A percentile compares a stretch with the other conserved stretches of the same genome.
Conservation (phyloP, 2,329 filamentous ascomycete genomes). For the Rhynchosporium agropyri region DNA sequence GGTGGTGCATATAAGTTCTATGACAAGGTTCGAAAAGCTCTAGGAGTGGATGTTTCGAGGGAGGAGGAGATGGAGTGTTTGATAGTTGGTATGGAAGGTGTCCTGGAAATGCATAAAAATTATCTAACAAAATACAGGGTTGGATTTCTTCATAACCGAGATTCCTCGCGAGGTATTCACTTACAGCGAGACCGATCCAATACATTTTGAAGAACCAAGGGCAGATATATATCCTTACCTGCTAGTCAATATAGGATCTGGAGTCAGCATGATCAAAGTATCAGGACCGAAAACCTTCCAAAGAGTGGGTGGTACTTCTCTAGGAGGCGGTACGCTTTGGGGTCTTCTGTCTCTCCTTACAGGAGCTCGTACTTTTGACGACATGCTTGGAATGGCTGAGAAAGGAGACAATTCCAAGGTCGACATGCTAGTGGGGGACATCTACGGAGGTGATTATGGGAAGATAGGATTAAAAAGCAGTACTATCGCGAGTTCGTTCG, state of each 20-base stretch:
- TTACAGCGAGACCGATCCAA: conserved; percentile 87
- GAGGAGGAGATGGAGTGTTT: conserved; percentile 99
- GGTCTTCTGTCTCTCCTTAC: conserved; percentile 89
- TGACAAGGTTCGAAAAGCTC: conserved; percentile 79
- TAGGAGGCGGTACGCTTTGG: conserved; percentile 98
- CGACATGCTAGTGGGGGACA: conserved; percentile 96
- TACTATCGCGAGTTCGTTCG: conserved; percentile 94
- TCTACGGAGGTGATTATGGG: conserved; percentile 93
- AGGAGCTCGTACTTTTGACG: conserved; percentile 92
- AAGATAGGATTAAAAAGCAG: conserved; percentile 96
- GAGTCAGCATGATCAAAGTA: conserved; percentile 96
- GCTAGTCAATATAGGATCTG: conserved; percentile 96
- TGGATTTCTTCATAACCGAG: conserved; percentile 98
- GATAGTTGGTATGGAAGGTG: conserved; percentile 70
- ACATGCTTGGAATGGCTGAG: conserved; percentile 92
- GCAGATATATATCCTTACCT: conserved; percentile 95
- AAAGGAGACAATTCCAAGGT: conserved; percentile 89
- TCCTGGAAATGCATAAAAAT: neutral
- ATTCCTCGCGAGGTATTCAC: conserved; percentile 97
- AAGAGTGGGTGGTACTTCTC: conserved; percentile 90
- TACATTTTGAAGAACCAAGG: conserved; percentile 79
- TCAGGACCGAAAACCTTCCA: conserved; percentile 84
- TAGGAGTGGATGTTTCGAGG: conserved; percentile 84
- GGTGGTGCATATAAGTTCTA: conserved; percentile 98
- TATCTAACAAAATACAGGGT: conserved; percentile 54